Evolutionary conservation across 805 yeast species (phyloP), one percentile per base, ranked within the genome.

Genomic region (Wickerhamiella galacta): DNA sequence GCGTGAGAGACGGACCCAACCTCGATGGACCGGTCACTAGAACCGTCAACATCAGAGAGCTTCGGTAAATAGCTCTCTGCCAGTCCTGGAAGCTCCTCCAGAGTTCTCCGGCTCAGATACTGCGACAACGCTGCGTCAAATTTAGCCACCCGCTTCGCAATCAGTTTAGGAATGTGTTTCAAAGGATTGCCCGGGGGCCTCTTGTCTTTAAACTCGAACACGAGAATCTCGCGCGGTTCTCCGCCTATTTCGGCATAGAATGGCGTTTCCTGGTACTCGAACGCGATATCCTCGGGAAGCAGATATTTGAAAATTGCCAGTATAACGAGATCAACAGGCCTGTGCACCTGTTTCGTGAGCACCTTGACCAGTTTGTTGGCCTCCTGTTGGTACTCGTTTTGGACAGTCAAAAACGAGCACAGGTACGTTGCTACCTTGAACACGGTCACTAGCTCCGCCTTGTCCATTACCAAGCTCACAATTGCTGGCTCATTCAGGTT

Each of bases 181-280:
- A 14, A n/a, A n/a, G 26, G 15, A 16, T 35, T 22, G 37, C 59
- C 66, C 45, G 58, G 42, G 45, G 66, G 48, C 37, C 22, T 45
- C 64, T 60, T 10, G 77, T 85, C 93, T 12, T 70, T 61, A 51
- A 85, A 80, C 41, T 77, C 85, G 47, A 85, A 77, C 1, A 80
- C 60, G 18, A 85, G 57, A 6, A 79, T 46, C 41, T 75, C 83
- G 15, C 58, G 51, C 9, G 57, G 57, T 1, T 44, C 46, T 5
- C 44, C 47, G 11, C 51, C 54, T 11, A 39, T 46, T 3, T 54
- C 56, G 7, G 52, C 34, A 28, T 58, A 54, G 38, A 68, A 64
- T 15, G 70, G 53, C 29, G 67, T 82, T 50, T 85, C 94, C 28
- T 77, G 72, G 49, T 79, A 85, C 32, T 72, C 78, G 45, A 74